Percentiles rank a stretch among this genome's conserved stretches.
Conservation (phyloP, 2,329 filamentous ascomycete species). For the Scolecobasidium constrictum region DNA sequence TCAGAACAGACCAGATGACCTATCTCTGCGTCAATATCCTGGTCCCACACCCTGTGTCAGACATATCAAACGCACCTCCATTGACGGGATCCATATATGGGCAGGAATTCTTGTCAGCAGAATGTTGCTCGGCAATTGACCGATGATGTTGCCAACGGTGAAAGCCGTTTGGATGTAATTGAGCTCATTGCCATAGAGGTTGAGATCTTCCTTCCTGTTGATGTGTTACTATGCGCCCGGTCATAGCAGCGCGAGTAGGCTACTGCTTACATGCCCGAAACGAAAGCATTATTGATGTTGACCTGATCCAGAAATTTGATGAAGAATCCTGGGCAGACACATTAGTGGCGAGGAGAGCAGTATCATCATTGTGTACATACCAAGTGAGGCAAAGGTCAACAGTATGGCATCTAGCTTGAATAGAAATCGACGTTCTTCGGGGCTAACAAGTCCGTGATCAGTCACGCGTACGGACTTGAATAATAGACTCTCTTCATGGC, state of each 20-base stretch:
- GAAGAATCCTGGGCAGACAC: slow-evolving; percentile 11
- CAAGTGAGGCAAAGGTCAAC: slow-evolving; percentile 26
- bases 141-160: slow-evolving; percentile 49
- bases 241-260: slow-evolving; percentile 1
- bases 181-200: slow-evolving; percentile 17
- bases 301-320: slow-evolving; percentile 19
- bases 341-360: too few species aligned
- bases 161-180: slow-evolving; percentile 38
- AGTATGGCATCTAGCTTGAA: slow-evolving; percentile 38
- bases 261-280: slow-evolving; percentile 20
- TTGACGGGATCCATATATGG: slow-evolving; percentile 36
- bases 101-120: slow-evolving; percentile 38
- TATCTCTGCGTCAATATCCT: slow-evolving; percentile 17
- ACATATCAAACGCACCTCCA: slow-evolving; percentile 21
- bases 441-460: too few species aligned
- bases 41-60: not conserved
- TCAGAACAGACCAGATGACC: slow-evolving; percentile 38
- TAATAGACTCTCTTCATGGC: too few species aligned
- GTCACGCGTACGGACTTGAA: too few species aligned
- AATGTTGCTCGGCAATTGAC: slow-evolving; percentile 40
- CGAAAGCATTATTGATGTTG: slow-evolving; percentile 18
- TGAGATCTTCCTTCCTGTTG: slow-evolving; percentile 18
- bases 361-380: too few species aligned
- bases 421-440: slow-evolving; percentile 34
- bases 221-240: too few species aligned